Base-by-base conservation (phyloP, 345 rosid genomes). In the Stellera chamaejasme region DNA sequence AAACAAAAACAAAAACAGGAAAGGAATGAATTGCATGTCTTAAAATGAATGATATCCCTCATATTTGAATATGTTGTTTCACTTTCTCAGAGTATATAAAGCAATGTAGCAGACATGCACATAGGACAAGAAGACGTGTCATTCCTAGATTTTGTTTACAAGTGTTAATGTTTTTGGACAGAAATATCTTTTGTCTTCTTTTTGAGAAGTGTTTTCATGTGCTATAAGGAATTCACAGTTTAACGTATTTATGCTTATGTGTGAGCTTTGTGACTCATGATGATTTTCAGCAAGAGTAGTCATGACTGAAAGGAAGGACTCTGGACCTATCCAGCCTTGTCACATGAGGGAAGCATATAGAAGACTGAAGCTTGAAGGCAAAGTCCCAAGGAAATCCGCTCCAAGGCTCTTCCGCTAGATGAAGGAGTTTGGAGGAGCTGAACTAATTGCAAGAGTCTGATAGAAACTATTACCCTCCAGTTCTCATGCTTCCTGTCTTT, bases 321-420 rank as follows among this genome's bases (percentile, higher is more conserved):
- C 93, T 13, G 99, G 97, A 43, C 96, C 96, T 10, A 94, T 90
- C 62, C 80, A 97, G 73, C 97, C 99, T 48, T 90, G 99, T 59
- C 97, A 94, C 68, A 77, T 85, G 53, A 77, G 96, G 72, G 99
- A 94, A 82, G 79, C 97, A 0, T 90, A 75, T 73, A 73, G 97
- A 72, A 78, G 97, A 57, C 66, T 90, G 36, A 87, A 85, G 75
- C 84, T 87, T 25, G 83, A 94, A 70, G 97, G 97, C 25, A 94
- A 87, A 71, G 74, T 94, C 51, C 96, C 92, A 45, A 90, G 72
- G 77, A 71, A 83, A 80, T 80, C 96, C 0, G 85, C 90, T 41
- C 95, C 86, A n/a, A 75, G 97, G 69, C 88, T 94, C 25, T 94
- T 94, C 63, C 90, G 70, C 46, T 90, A 84, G 75, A 56, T 50